A percentile compares a stretch with the other conserved stretches of the same genome.
Evolutionary conservation across 352 stramenopile genomes (phyloP).

Genomic region (Thalassiosira mediterranea): DNA sequence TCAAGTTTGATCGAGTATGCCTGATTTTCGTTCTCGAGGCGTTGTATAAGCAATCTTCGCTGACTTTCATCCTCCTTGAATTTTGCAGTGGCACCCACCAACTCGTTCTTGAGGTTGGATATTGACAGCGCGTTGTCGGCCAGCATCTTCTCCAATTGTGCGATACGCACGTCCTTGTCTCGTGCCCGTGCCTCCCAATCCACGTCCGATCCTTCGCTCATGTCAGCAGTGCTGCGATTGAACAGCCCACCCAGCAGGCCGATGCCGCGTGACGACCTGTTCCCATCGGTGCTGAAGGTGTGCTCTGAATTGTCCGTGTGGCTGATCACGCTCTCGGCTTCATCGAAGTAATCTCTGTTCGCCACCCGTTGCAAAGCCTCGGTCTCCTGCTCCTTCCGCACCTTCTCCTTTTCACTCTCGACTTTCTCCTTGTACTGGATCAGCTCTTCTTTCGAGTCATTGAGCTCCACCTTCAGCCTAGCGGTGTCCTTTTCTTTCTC

Average conservation of each 20-base stretch:
- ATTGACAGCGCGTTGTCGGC: constrained; percentile 47
- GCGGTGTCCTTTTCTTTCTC: constrained; percentile 22
- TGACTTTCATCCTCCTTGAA: constrained; percentile 49
- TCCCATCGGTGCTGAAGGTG: not conserved
- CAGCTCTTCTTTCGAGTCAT: constrained; percentile 35
- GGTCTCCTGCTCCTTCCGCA: constrained; percentile 16
- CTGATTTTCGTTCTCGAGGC: constrained; percentile 48
- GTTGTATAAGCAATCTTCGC: constrained; percentile 40
- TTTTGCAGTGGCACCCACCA: constrained; percentile 34
- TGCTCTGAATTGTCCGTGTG: constrained; percentile 2
- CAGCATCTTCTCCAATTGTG: constrained; percentile 34
- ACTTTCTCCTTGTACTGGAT: constrained; percentile 39
- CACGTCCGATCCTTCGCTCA: constrained; percentile 10
- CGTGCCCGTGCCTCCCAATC: constrained; percentile 28
- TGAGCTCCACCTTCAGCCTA: constrained; percentile 18
- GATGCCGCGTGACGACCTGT: not conserved
- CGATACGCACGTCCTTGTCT: constrained; percentile 44
- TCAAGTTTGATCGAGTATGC: constrained; percentile 49
- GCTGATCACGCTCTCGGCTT: constrained; percentile 20
- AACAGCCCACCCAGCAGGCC: constrained; percentile 33
- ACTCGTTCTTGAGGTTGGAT: constrained; percentile 43
- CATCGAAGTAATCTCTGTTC: constrained; percentile 51
- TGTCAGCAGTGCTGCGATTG: constrained; percentile 17
- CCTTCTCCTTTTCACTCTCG: constrained; percentile 22
- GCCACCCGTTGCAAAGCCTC: constrained; percentile 32